Evolutionary conservation across 768 basidiomycete species (phyloP), one percentile per base, ranked within the genome.

Genomic region (Pisolithus orientalis): DNA sequence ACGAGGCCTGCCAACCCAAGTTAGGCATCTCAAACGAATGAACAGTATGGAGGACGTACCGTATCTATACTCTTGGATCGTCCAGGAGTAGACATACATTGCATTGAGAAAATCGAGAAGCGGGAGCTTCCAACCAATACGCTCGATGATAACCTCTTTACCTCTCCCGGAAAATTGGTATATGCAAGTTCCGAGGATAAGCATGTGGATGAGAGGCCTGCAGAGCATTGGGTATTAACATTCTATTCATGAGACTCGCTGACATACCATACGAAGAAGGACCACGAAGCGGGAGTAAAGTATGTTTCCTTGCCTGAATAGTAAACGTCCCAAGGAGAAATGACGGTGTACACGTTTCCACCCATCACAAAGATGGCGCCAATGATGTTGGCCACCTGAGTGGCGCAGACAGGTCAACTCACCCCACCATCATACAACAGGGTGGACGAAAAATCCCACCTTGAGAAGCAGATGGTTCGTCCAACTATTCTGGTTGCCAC

Each of bases 41-140:
- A 46, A 5, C 11, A 11, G 46, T 14, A 4, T 4, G 31, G 53
- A 55, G 13, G 45, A 63, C 72, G 69, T 27, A 72, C 60, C 62
- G 66, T 68, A 68, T 55, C 66, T 62, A 59, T 81, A 82, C 61
- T 83, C 77, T 49, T 75, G 67, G 32, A 66, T 66, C 16, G 75
- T 72, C 82, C 80, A 83, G 34, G 83, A 70, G 66, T 76, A 81
- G 55, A 85, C 73, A 68, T 81, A 84, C 68, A 83, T 75, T 8
- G 79, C 73, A 66, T 84, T 87, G 61, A 86, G 72, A 51, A 86
- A 66, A 34, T 71, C 80, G 53, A 88, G 73, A 28, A 87, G 70
- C 13, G 81, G 78, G 58, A 88, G 77, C 16, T 80, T 69, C 82
- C 83, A 88, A n/a, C 73, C 72, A 53, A 88, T 77, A 40, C 78